Evolutionary conservation across 495 filamentous ascomycete species (phyloP).

Genomic region (Bombardia bombarda): DNA sequence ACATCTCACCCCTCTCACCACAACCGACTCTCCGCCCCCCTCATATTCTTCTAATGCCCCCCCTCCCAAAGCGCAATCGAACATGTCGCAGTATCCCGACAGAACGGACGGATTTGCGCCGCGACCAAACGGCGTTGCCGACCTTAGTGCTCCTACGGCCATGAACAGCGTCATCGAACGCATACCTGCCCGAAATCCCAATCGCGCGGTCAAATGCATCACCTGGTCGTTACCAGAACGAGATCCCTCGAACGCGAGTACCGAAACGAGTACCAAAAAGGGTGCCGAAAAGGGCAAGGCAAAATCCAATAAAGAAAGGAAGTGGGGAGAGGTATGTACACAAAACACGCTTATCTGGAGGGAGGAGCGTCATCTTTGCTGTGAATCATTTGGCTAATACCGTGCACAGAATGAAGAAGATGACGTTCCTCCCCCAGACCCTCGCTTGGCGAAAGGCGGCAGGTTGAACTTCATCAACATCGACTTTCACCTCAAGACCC

Average conservation of each 20-base stretch:
- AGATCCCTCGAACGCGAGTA: no score
- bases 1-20: constrained; percentile 69
- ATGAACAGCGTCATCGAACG: constrained; percentile 36
- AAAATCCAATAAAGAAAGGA: constrained; percentile 62
- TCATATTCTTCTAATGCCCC: constrained; percentile 36
- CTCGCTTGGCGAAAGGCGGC: constrained; percentile 58
- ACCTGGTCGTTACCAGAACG: no score
- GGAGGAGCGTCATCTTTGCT: constrained; percentile 48
- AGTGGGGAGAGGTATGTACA: constrained; percentile 61
- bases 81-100: constrained; percentile 23
- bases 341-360: constrained; percentile 25
- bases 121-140: constrained; percentile 19
- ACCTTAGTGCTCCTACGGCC: constrained; percentile 41
- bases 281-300: constrained; percentile 56
- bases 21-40: constrained; percentile 65
- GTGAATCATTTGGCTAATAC: constrained; percentile 44
- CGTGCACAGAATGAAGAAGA: constrained; percentile 48
- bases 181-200: constrained; percentile 53
- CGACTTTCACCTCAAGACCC: constrained; percentile 65
- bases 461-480: constrained; percentile 50
- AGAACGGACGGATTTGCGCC: constrained; percentile 13
- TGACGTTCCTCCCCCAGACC: constrained; percentile 63
- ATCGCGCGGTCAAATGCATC: constrained; percentile 55
- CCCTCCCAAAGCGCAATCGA: constrained; percentile 28
- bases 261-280: constrained; percentile 69